These are phyloP conservation scores for Rhizopus sp. DNA, from an alignment of 371 early-diverging fungal species.

Conservation along the genomic window DNA sequence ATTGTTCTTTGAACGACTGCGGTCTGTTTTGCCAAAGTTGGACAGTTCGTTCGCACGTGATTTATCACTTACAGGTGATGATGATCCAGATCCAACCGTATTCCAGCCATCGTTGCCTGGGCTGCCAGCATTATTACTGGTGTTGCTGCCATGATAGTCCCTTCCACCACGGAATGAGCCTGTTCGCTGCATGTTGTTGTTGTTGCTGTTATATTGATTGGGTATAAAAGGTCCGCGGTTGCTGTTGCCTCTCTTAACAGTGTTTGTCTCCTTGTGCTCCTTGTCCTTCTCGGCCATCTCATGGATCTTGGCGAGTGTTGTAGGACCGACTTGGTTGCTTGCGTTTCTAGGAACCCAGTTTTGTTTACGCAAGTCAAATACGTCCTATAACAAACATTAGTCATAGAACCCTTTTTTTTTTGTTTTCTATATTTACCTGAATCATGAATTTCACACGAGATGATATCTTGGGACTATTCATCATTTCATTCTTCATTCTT, in stretches of 20 bases:
- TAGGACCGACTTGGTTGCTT: constrained; percentile 68
- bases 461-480: constrained; percentile 66
- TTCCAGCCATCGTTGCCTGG: constrained; percentile 70
- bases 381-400: constrained; percentile 48
- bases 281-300: constrained; percentile 70
- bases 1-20: constrained; percentile 58
- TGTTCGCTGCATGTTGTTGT: constrained; percentile 58
- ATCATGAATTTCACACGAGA: constrained; percentile 93
- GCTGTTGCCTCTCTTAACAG: constrained; percentile 64
- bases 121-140: constrained; percentile 3
- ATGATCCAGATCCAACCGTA: constrained; percentile 56
- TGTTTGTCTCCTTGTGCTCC: constrained; percentile 60
- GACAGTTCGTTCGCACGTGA: constrained; percentile 66
- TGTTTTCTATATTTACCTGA: constrained; percentile 32
- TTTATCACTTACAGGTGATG: constrained; percentile 29
- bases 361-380: constrained; percentile 84
- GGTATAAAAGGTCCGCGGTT: constrained; percentile 60
- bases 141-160: constrained; percentile 15
- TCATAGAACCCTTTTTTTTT: not conserved
- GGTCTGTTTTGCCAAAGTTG: constrained; percentile 77
- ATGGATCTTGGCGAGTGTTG: constrained; percentile 90
- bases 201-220: constrained; percentile 20
- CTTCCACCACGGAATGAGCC: constrained; percentile 57
- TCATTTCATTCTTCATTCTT: constrained; percentile 65
- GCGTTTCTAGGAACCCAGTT: constrained; percentile 74